Conservation (phyloP, 2,329 filamentous ascomycete genomes). For the Aspergillus fructus region DNA sequence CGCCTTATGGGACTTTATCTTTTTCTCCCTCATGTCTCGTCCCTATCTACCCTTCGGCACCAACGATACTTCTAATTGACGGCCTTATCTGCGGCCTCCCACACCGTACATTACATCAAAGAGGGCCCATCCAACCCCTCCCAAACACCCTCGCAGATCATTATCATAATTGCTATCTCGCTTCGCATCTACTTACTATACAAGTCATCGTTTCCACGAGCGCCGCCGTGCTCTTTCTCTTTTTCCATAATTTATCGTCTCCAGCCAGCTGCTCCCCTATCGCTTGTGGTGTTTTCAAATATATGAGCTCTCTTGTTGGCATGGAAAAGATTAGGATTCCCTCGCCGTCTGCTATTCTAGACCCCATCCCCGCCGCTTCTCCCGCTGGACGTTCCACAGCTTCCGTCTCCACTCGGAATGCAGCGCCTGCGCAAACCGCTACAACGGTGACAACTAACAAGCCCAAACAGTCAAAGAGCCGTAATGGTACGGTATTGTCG, state of each 20-base stretch:
- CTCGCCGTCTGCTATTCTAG: conserved; percentile 56
- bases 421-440: conserved; percentile 13
- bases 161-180: neutral
- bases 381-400: conserved; percentile 28
- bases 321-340: conserved; percentile 63
- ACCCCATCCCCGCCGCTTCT: conserved; percentile 29
- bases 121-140: neutral
- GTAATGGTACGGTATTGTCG: conserved; percentile 60
- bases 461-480: conserved; percentile 72
- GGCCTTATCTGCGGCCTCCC: conserved; percentile 17
- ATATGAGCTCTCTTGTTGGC: conserved; percentile 23
- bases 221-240: neutral
- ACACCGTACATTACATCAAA: neutral
- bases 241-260: neutral
- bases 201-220: neutral
- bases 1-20: conserved; percentile 22
- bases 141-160: neutral
- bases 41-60: conserved; percentile 15
- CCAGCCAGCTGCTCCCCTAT: neutral
- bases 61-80: conserved; percentile 7
- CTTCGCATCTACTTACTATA: neutral
- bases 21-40: conserved; percentile 10
- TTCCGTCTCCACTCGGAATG: conserved; percentile 25
- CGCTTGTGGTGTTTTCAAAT: conserved; percentile 10
- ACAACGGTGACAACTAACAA: conserved; percentile 42